These are phyloP conservation scores for Monosporozyma aquatica DNA, from an alignment of 805 yeast genomes.

Conservation along the genomic window DNA sequence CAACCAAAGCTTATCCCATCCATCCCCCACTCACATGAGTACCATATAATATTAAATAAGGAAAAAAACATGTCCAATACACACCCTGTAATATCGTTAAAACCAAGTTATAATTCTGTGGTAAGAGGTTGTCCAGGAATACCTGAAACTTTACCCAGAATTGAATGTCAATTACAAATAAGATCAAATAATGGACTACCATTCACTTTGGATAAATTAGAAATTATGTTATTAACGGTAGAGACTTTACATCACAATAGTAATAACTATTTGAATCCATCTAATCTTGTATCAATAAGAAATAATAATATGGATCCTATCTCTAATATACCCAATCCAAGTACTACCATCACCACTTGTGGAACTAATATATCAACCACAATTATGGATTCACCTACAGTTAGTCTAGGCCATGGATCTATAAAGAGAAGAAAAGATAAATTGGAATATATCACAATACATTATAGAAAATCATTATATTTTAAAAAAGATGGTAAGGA, in stretches of 20 bases:
- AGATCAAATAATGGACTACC: slow-evolving; percentile 43
- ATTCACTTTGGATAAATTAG: slow-evolving; percentile 40
- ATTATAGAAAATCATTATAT: slow-evolving; percentile 30
- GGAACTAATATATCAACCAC: too few relatives aligned
- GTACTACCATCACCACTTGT: too few relatives aligned
- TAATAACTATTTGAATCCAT: background rate
- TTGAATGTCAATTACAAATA: slow-evolving; percentile 48
- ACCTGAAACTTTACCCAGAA: slow-evolving; percentile 49
- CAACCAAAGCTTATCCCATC: too few relatives aligned
- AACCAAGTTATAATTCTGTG: slow-evolving; percentile 44
- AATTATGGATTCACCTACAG: background rate
- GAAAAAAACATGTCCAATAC: slow-evolving; percentile 8
- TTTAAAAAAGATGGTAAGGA: slow-evolving; percentile 9
- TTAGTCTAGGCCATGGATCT: background rate
- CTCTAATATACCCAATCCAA: background rate
- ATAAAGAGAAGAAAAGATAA: slow-evolving; percentile 10
- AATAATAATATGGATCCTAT: background rate
- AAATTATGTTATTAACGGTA: slow-evolving; percentile 39
- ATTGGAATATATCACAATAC: slow-evolving; percentile 21
- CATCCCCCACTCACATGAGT: background rate
- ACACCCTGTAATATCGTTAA: slow-evolving; percentile 32
- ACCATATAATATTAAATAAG: too few relatives aligned
- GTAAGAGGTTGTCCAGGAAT: slow-evolving; percentile 65
- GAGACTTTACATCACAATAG: slow-evolving; percentile 36
- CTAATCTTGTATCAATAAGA: background rate